A percentile compares a stretch with the other conserved stretches of the same genome.
These are phyloP conservation scores for Grammothele lineata DNA, from an alignment of 768 basidiomycete species.

Conservation along the genomic window DNA sequence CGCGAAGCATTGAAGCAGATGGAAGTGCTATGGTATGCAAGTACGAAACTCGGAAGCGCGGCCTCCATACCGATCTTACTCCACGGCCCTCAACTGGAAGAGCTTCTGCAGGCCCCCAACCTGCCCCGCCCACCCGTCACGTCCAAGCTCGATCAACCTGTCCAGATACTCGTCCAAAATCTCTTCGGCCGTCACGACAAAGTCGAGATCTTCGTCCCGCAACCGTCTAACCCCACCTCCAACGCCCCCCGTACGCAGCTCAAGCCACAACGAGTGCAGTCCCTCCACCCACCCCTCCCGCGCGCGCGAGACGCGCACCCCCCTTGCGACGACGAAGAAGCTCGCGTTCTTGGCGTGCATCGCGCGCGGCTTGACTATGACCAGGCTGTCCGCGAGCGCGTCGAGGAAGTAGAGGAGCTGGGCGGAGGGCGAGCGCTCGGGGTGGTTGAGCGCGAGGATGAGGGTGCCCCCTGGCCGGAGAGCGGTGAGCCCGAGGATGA, in stretches of 20 bases:
- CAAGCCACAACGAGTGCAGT: background rate
- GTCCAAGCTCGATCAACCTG: conserved; percentile 1
- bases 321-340: conserved; percentile 5
- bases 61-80: too few species aligned
- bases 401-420: conserved; percentile 7
- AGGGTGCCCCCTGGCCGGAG: conserved; percentile 3
- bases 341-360: background rate
- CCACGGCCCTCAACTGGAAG: too few species aligned
- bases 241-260: background rate
- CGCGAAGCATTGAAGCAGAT: too few species aligned
- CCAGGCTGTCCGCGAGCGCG: background rate
- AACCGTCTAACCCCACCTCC: background rate
- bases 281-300: background rate
- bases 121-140: too few species aligned
- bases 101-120: too few species aligned
- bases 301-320: background rate
- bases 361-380: conserved; percentile 1
- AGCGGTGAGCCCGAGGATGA: background rate
- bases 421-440: conserved; percentile 2
- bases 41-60: too few species aligned
- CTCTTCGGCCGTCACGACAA: background rate
- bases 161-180: background rate
- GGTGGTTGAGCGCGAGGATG: background rate
- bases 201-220: background rate
- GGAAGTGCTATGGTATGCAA: too few species aligned